Evolutionary conservation across 2,329 filamentous ascomycete species (phyloP), one percentile per base, ranked within the genome.

Genomic region (Fusarium sp.): DNA sequence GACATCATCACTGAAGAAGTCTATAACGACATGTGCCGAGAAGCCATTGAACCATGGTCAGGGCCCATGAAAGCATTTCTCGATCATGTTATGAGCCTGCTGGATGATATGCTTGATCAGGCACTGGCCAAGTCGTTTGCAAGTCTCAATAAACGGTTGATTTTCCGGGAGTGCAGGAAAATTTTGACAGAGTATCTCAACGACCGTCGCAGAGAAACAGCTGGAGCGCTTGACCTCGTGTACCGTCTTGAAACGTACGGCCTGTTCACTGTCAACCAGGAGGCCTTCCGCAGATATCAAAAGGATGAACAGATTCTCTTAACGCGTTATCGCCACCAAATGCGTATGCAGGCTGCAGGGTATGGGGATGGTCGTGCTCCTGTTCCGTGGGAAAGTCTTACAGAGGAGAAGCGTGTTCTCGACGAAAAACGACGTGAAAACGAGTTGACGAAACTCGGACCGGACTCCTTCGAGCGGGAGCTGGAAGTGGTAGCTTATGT

Each of bases 401-500:
- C 84, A 0, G 83, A 84, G 3, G 86, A 89, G 29, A 85, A 88
- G 55, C 82, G 82, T 6, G 59, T 62, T 0, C 80, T 83, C 18
- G 88, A 90, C 39, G 78, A 82, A 7, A 83, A 80, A 37, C 79
- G 80, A 33, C 82, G 86, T 12, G 79, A 81, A 27, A 72, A 78
- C 11, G 84, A 89, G 31, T 69, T 83, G 11, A 73, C 78, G 18
- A 86, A 85, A 31, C 82, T 93, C 16, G 86, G 86, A 0, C 78
- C 82, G 0, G 92, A 94, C 73, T 83, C 84, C 0, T 94, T 89
- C 72, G 78, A 83, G 3, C 80, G 82, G 0, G 92, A 94, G 76
- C 79, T 94, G 2, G 83, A 86, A 14, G 88, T 92, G 0, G 87
- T 92, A 0, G 85, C 90, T 0, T 89, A 89, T 8, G 86, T 93